Conservation (phyloP, 78 protist genomes). For the Trichosphaerium sp. region DNA sequence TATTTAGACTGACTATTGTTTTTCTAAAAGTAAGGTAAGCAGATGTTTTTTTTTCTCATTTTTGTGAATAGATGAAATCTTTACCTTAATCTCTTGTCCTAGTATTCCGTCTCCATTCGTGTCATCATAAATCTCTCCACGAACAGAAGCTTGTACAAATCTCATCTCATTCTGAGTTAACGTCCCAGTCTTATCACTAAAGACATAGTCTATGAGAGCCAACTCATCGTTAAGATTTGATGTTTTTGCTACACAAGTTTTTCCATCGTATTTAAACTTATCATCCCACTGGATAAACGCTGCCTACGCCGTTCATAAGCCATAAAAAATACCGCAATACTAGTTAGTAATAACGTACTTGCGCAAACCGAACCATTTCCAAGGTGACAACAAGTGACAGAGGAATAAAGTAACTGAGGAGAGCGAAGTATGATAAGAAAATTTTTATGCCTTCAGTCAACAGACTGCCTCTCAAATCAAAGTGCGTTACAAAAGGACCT, state of each 20-base stretch:
- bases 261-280: conserved; percentile 12
- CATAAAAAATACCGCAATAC: too few species aligned
- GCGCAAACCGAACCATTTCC: conserved; percentile 49
- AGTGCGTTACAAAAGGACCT: too few species aligned
- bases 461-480: not conserved
- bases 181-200: conserved; percentile 64
- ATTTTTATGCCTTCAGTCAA: conserved; percentile 12
- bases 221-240: conserved; percentile 35
- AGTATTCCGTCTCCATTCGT: too few species aligned
- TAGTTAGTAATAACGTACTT: too few species aligned
- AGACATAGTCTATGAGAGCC: conserved; percentile 50
- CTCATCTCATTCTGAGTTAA: conserved; percentile 55
- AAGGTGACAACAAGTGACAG: conserved; percentile 53
- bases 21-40: too few species aligned
- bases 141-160: conserved; percentile 30
- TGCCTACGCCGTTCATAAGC: conserved; percentile 23
- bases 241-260: conserved; percentile 33
- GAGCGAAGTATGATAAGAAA: conserved; percentile 51
- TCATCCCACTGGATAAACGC: conserved; percentile 25
- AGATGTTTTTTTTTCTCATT: too few species aligned
- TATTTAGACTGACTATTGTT: too few species aligned
- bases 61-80: too few species aligned
- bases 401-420: conserved; percentile 48
- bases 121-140: conserved; percentile 20
- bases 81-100: too few species aligned